Base-by-base conservation (phyloP, 2,329 filamentous ascomycete species). In the Arthroderma uncinatum region DNA sequence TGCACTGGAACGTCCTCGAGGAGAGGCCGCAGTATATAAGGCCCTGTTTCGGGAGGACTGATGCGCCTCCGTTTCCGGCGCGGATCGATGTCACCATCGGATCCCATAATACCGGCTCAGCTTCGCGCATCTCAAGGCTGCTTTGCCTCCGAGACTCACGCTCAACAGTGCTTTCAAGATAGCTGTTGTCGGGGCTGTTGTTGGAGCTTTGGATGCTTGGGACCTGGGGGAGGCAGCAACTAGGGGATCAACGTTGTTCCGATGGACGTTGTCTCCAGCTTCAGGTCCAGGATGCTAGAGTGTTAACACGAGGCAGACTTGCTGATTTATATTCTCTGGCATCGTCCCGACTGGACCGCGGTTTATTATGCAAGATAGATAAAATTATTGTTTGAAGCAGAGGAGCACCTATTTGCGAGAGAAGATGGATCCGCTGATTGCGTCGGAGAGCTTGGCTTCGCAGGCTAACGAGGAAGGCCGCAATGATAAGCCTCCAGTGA, bases 61-160 rank as follows among this genome's bases (percentile, higher is more conserved):
- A 73, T 65, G 61, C 72, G 69, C 65, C 72, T 74, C 67, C 71
- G 72, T 70, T 78, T 73, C 64, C 71, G 70, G 70, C 73, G 67
- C 66, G 70, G 68, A 68, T 72, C 71, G 74, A 66, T 71, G 67
- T 69, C 70, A 61, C 55, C 60, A 56, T 57, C 71, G 30, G 66
- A 66, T 65, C 66, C 69, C 71, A 73, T 73, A 55, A 63, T 71
- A 65, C 8, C 23, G 44, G 44, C 44, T 30, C 44, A 48, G 14
- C 44, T 55, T 34, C 30, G 19, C 28, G 64, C 64, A 54, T 37
- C 19, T 56, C 47, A 57, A 53, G 50, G 54, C 50, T 42, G 44
- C 25, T 9, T 48, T 21, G 44, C 54, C 39, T 12, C 9, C 47
- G 52, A 52, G 50, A 55, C 30, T 36, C 50, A 37, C 30, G 28